Base-by-base conservation (phyloP, 2,329 filamentous ascomycete genomes). In the Diaporthe longicolla region DNA sequence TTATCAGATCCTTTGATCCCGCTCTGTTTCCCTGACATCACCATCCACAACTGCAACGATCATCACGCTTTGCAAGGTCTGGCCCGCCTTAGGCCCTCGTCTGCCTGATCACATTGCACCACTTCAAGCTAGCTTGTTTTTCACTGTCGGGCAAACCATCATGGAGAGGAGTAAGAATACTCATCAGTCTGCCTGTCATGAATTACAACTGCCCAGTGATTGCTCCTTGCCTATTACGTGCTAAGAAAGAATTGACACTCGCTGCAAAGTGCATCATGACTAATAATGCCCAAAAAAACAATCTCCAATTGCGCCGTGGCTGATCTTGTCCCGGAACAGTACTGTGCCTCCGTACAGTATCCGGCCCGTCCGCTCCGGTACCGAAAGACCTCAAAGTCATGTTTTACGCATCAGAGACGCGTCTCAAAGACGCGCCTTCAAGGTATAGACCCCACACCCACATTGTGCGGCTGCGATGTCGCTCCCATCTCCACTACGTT, bases 1-100 rank as follows among this genome's bases (percentile, higher is more conserved):
- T 71, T 71, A 71, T 71, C 57, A 52, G 69, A 71, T 71, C 57
- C 69, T 71, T 61, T 71, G 43, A 71, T 71, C 32, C 45, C 69
- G 24, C 57, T 43, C 48, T 45, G 48, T 71, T 52, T 29, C 69
- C 32, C 69, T 71, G 69, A 71, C 69, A 71, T 71, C 69, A 71
- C 69, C 69, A 63, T 24, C 58, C 69, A 52, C 45, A 37, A 24
- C 43, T 48, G 17, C 69, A 40, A 32, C 11, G 35, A 63, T 63
- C 45, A 63, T 61, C 45, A 59, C 45, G 37, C 48, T 35, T 61
- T 59, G n/a, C 69, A 71, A 71, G 69, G 69, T 32, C 69, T 71
- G 24, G 57, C 69, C 69, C 50, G 55, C 37, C 55, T 43, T 59
- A 26, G 37, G n/a, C 48, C 68, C 68, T 29, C 8, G n/a, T 29